phyloP scores from a whole-genome alignment of 2,329 filamentous ascomycete genomes.

The Neophaeococcomyces mojaviensis region DNA sequence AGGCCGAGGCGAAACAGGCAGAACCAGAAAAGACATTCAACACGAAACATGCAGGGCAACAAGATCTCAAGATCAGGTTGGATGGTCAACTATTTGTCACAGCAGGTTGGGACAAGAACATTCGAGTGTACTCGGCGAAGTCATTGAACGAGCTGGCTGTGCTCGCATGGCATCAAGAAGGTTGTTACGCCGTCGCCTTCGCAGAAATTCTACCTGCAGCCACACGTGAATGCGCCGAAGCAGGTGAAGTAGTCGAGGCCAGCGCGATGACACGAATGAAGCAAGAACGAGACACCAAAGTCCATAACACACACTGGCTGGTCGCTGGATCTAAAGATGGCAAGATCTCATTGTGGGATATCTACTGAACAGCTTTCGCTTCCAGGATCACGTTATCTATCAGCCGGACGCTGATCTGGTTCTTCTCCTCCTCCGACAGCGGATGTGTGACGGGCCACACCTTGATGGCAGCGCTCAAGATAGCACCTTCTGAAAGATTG shows the following conservation, averaged over 20 bases:
- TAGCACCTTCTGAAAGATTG: constrained; percentile 63
- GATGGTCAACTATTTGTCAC: constrained; percentile 82
- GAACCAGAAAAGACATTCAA: constrained; percentile 56
- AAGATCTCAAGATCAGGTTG: constrained; percentile 66
- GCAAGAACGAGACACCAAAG: constrained; percentile 55
- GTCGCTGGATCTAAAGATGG: constrained; percentile 90
- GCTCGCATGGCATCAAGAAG: constrained; percentile 86
- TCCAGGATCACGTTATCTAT: constrained; percentile 86
- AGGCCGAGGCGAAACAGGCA: constrained; percentile 18
- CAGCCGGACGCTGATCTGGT: constrained; percentile 69
- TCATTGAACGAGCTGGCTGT: constrained; percentile 83
- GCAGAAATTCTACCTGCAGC: constrained; percentile 33
- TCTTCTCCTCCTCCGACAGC: constrained; percentile 67
- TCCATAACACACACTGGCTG: constrained; percentile 73
- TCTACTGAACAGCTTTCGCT: constrained; percentile 54
- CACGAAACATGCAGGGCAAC: constrained; percentile 86
- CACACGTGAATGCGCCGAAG: background rate
- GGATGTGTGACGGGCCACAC: constrained; percentile 74
- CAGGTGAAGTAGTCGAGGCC: constrained; percentile 11
- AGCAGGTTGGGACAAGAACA: constrained; percentile 80
- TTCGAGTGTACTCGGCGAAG: constrained; percentile 73
- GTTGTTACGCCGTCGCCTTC: constrained; percentile 76
- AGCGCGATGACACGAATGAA: constrained; percentile 46
- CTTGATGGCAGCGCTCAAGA: constrained; percentile 83
- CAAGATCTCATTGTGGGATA: constrained; percentile 90